Conservation (phyloP, 106 monocot genomes). For the Alisma plantagoaquatica region DNA sequence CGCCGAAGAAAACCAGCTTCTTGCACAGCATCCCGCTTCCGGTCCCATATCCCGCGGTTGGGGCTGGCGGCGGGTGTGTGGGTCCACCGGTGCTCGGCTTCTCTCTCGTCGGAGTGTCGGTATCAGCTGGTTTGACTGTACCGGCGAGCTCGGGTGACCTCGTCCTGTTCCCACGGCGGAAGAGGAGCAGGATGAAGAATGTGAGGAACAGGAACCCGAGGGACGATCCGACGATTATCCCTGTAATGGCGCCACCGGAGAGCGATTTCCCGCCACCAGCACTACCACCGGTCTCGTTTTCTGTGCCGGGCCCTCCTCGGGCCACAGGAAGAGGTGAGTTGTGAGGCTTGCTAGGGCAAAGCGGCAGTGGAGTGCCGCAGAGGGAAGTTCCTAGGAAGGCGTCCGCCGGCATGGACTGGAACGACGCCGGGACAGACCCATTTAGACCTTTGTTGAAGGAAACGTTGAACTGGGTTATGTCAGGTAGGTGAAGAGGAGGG, state of each 20-base stretch:
- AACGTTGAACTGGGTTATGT: conserved; percentile 13
- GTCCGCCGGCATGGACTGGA: neutral
- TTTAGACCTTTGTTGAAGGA: conserved; percentile 13
- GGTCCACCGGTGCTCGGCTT: conserved; percentile 2
- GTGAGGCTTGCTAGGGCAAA: conserved; percentile 8
- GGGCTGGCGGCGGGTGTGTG: neutral
- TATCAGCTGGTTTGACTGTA: conserved; percentile 12
- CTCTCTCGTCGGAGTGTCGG: conserved; percentile 11
- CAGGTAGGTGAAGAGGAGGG: conserved; percentile 23
- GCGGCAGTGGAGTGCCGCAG: neutral
- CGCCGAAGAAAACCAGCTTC: conserved; percentile 51
- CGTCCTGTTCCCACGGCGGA: neutral
- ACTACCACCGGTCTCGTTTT: neutral
- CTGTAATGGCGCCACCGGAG: conserved; percentile 32
- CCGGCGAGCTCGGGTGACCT: neutral
- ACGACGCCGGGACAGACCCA: conserved; percentile 7
- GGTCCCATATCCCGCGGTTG: neutral
- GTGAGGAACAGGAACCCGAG: conserved; percentile 5
- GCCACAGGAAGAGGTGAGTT: too few species aligned
- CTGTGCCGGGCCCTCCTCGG: neutral
- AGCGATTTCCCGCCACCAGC: conserved; percentile 6
- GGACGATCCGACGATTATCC: conserved; percentile 22
- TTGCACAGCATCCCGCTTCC: too few species aligned
- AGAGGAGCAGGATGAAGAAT: conserved; percentile 13
- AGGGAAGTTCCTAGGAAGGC: conserved; percentile 11